A percentile compares a stretch with the other conserved stretches of the same genome.
Conservation (phyloP, 2,329 filamentous ascomycete genomes). For the Ophiosphaerella korrae region DNA sequence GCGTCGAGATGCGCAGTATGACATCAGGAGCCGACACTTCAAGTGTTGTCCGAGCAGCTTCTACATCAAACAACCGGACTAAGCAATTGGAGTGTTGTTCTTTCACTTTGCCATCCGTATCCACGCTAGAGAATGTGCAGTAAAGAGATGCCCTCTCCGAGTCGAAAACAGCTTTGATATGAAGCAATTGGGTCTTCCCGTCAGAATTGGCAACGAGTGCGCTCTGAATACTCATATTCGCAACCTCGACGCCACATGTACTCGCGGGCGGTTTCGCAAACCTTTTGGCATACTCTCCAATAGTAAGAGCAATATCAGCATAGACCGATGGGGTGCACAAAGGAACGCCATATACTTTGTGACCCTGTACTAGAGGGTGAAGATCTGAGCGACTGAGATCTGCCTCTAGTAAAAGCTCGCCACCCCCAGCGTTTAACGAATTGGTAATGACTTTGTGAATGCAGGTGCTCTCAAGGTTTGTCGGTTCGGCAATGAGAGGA, state of each 20-base stretch:
- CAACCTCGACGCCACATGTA: not conserved
- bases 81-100: constrained; percentile 2
- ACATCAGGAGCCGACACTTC: not conserved
- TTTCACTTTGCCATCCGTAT: not conserved
- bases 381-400: constrained; percentile 16
- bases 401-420: constrained; percentile 13
- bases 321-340: constrained; percentile 30
- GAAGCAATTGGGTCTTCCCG: not conserved
- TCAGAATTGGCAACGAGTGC: constrained; percentile 5
- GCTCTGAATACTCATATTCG: constrained; percentile 3
- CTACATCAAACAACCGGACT: not conserved
- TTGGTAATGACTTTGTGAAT: not conserved
- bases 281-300: constrained; percentile 28
- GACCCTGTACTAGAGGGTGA: constrained; percentile 13
- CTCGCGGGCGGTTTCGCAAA: constrained; percentile 2
- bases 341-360: constrained; percentile 20
- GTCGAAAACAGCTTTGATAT: not conserved
- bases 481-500: not conserved
- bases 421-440: not conserved
- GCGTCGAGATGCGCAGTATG: not conserved
- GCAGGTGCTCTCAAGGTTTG: not conserved
- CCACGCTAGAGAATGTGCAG: constrained; percentile 1
- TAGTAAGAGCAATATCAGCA: constrained; percentile 41
- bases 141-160: not conserved
- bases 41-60: not conserved